Base-by-base conservation (phyloP, 2,329 filamentous ascomycete species). In the Fonsecaea monophora region DNA sequence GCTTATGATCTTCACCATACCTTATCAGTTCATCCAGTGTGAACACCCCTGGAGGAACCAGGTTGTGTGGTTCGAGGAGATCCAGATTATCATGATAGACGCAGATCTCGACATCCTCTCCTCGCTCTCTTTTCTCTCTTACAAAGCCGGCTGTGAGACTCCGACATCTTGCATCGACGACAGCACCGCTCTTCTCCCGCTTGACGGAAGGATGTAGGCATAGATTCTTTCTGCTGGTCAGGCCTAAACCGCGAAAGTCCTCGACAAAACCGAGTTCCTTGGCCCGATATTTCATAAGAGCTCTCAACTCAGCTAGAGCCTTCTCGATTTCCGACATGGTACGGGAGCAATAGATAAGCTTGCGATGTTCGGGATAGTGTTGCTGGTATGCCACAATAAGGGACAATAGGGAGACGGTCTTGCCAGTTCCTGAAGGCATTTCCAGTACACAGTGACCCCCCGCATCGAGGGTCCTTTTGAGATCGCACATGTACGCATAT, bases 321-420 rank as follows among this genome's bases (percentile, higher is more conserved):
- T 99, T 99, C 78, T 99, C 95, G 75, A 99, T 99, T 82, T 99
- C 95, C 42, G 95, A 99, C 94, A 99, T 99, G 64, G 95, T 99
- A 82, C 95, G 93, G 70, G 95, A 99, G 83, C 95, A 99, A 80
- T 99, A 99, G 64, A 99, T 97, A 60, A 99, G 88, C 80, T 99
- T 99, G 64, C 96, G 86, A 74, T 95, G 92, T 76, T 97, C 92
- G 2, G 94, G 92, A 75, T 94, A 94, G 77, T 94, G 90, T 77
- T 95, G 92, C 79, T 99, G 96, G 75, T 99, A 99, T 50, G 95
- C 94, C 65, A 99, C 89, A 75, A 99, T 99, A 73, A 99, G 86
- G 0, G 95, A 97, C 53, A 99, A 84, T 4, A 99, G 84, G 9
- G 95, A 97, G 32, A 99, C 92, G 0, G 95, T 99, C 83, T 99